Base-by-base conservation (phyloP, 2,329 filamentous ascomycete genomes). In the Elsinoe perseae region DNA sequence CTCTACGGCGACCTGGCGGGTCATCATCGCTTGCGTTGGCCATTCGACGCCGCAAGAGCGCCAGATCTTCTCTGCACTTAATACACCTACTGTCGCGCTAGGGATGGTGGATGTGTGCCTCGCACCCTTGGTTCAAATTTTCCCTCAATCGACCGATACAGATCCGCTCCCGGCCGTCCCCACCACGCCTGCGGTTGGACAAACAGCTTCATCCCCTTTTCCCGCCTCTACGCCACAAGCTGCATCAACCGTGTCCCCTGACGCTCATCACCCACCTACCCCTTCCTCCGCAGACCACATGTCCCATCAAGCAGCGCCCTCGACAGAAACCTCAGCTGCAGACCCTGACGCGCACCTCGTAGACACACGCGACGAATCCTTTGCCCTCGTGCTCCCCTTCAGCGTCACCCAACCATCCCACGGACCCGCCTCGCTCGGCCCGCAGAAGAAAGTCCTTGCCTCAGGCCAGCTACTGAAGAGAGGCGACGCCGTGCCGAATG, bases 331-430 rank as follows among this genome's bases (percentile, higher is more conserved):
- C 48, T 66, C 71, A 2, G 66, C 67, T 1, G 69, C 14, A 77
- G 82, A 86, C 57, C 75, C 76, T 1, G 86, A 91, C 57, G 81
- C 85, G 0, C 80, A 85, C 18, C 78, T 95, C 9, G 73, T 87
- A 16, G 87, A 93, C 64, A 70, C 81, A 1, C 83, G 83, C 1
- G 88, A 93, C 63, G 85, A 88, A 60, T 86, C 81, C 0, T 92
- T 86, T 84, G 87, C 84, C 18, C 80, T 87, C 4, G 75, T 93
- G 14, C 77, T 87, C 40, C 78, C 57, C 16, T 59, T 61, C 21
- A 48, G 50, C 9, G 54, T 81, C 1, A 85, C 89, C 65, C 72
- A 68, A 60, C 68, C 66, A 32, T 65, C 67, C 56, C 69, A 64
- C 66, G 34, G 63, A 64, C 58, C 64, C 68, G 58, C 67, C 68